Conservation (phyloP, 352 stramenopile genomes). For the Globisporangium barbulae region DNA sequence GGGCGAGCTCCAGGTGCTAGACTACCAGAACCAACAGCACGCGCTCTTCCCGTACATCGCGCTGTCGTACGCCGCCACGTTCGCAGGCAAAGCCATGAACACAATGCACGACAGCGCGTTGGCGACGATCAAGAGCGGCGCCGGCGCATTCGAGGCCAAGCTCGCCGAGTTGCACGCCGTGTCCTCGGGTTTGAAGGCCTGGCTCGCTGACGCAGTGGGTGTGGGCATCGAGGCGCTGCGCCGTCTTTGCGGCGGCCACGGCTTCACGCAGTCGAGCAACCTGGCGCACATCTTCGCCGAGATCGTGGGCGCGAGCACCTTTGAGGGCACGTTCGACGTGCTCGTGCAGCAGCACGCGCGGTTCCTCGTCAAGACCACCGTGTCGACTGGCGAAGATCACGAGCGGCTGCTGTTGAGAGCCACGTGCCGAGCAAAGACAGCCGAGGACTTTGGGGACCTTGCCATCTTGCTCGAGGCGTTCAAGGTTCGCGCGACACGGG, state of each 20-base stretch:
- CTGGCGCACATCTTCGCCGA: slow-evolving; percentile 28
- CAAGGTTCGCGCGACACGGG: slow-evolving; percentile 22
- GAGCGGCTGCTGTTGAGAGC: slow-evolving; percentile 13
- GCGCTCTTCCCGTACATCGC: slow-evolving; percentile 37
- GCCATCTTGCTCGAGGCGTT: slow-evolving; percentile 26
- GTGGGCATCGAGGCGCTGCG: slow-evolving; percentile 32
- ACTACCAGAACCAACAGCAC: slow-evolving; percentile 40
- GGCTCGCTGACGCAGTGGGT: slow-evolving; percentile 29
- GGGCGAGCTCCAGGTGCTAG: slow-evolving; percentile 33
- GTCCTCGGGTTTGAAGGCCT: slow-evolving; percentile 42
- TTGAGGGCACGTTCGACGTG: slow-evolving; percentile 71
- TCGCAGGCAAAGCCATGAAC: slow-evolving; percentile 23
- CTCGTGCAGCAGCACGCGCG: slow-evolving; percentile 62
- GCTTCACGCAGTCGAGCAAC: slow-evolving; percentile 19
- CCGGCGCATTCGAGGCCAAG: slow-evolving; percentile 20
- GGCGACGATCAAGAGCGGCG: slow-evolving; percentile 19
- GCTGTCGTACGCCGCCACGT: slow-evolving; percentile 39
- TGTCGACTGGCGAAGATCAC: slow-evolving; percentile 18
- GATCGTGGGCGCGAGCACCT: slow-evolving; percentile 47
- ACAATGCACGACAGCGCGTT: slow-evolving; percentile 25
- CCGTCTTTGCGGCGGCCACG: slow-evolving; percentile 25
- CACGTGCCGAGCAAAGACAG: slow-evolving; percentile 15
- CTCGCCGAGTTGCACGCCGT: slow-evolving; percentile 35
- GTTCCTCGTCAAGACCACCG: slow-evolving; percentile 45
- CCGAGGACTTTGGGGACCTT: slow-evolving; percentile 26